These are phyloP conservation scores for Penicillium longicatenatum DNA, from an alignment of 495 filamentous ascomycete genomes.

Conservation along the genomic window DNA sequence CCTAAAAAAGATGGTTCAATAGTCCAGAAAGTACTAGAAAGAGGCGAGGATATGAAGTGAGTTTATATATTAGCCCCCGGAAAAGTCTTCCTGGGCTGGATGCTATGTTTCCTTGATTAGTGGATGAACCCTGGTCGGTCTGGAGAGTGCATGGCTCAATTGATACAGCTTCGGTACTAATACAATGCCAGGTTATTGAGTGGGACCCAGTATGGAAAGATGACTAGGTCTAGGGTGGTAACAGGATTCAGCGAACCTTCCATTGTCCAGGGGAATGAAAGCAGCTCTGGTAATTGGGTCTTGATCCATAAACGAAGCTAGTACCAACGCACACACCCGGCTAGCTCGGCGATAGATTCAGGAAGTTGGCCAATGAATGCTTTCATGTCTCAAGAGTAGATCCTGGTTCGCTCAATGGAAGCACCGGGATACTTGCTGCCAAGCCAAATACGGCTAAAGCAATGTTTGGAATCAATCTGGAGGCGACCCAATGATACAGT, in stretches of 20 bases:
- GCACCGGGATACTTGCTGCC: constrained; percentile 7
- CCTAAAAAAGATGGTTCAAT: constrained; percentile 17
- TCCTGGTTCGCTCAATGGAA: constrained; percentile 10
- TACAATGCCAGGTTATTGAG: constrained; percentile 9
- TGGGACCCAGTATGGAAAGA: constrained; percentile 14
- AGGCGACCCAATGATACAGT: constrained; percentile 17
- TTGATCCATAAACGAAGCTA: constrained; percentile 19
- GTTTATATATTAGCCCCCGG: constrained; percentile 17
- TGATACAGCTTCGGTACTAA: constrained; percentile 15
- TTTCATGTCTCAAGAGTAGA: constrained; percentile 7
- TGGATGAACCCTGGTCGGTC: constrained; percentile 7
- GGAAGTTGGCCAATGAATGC: constrained; percentile 17
- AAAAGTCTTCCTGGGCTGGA: background rate
- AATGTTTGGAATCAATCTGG: constrained; percentile 15
- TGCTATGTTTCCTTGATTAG: constrained; percentile 3
- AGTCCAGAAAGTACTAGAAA: constrained; percentile 3
- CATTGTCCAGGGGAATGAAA: constrained; percentile 7
- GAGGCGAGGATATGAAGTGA: background rate
- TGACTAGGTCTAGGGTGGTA: constrained; percentile 13
- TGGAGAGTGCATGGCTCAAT: constrained; percentile 9
- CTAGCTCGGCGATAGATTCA: constrained; percentile 23
- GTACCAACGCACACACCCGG: constrained; percentile 12
- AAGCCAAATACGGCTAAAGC: constrained; percentile 17
- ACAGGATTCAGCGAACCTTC: constrained; percentile 7
- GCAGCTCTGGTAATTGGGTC: constrained; percentile 13